Percentiles rank a stretch among this genome's conserved stretches.
phyloP scores from a whole-genome alignment of 2,329 filamentous ascomycete genomes.

The Botryotinia convoluta region DNA sequence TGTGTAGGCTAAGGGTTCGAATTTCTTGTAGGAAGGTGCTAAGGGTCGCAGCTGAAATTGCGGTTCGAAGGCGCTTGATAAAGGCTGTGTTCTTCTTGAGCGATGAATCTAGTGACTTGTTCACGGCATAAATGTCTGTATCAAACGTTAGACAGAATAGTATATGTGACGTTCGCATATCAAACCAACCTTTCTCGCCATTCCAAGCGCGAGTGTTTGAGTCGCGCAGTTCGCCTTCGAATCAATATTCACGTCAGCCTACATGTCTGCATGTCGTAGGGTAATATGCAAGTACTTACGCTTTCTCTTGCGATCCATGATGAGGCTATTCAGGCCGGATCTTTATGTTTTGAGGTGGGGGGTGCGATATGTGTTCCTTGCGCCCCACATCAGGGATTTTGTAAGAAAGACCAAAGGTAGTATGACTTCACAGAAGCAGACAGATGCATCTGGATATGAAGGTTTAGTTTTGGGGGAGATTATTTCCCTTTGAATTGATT shows the following conservation, averaged over 20 bases:
- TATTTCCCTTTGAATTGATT: constrained; percentile 3
- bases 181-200: constrained; percentile 73
- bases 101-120: constrained; percentile 82
- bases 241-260: constrained; percentile 26
- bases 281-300: constrained; percentile 44
- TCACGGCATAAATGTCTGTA: constrained; percentile 48
- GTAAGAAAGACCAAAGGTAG: constrained; percentile 37
- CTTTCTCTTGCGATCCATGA: constrained; percentile 65
- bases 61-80: constrained; percentile 91
- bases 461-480: not conserved
- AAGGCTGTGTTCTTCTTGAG: constrained; percentile 98
- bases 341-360: constrained; percentile 26
- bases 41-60: constrained; percentile 75
- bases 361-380: constrained; percentile 32
- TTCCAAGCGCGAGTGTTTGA: constrained; percentile 86
- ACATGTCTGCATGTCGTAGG: not conserved
- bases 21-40: constrained; percentile 87
- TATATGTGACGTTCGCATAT: constrained; percentile 5
- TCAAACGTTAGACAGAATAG: constrained; percentile 23
- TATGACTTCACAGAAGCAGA: constrained; percentile 35
- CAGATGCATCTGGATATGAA: constrained; percentile 39
- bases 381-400: constrained; percentile 39
- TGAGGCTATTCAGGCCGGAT: constrained; percentile 28
- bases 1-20: constrained; percentile 84
- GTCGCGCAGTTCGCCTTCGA: constrained; percentile 80